phyloP scores from a whole-genome alignment of 768 basidiomycete species.

The Lepiota brunneoincarnata region DNA sequence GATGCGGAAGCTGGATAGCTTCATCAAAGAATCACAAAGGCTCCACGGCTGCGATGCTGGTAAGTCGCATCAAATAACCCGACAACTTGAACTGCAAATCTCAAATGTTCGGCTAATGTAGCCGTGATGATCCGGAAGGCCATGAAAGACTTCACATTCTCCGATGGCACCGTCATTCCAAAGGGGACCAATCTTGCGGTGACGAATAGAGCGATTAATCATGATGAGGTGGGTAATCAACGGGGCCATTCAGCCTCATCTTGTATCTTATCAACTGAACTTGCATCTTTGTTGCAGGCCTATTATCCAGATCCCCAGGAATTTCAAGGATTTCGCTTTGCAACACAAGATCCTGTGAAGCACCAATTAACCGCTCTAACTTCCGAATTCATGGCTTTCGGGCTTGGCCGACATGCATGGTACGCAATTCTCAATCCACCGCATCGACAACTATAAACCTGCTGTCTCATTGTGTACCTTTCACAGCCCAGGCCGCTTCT shows the following conservation, averaged over 20 bases:
- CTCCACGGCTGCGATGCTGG: slow-evolving; percentile 26
- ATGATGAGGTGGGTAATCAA: slow-evolving; percentile 13
- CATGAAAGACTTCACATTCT: slow-evolving; percentile 39
- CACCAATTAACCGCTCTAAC: slow-evolving; percentile 25
- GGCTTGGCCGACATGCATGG: slow-evolving; percentile 29
- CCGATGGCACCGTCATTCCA: slow-evolving; percentile 41
- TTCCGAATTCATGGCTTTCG: slow-evolving; percentile 29
- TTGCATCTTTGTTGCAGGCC: slow-evolving; percentile 4
- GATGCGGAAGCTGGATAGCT: slow-evolving; percentile 48
- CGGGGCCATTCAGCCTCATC: no score
- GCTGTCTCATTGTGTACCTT: not conserved
- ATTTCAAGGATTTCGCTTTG: slow-evolving; percentile 43
- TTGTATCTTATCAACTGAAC: no score
- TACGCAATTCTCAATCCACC: not conserved
- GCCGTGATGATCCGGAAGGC: slow-evolving; percentile 28
- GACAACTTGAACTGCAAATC: not conserved
- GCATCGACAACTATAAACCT: no score
- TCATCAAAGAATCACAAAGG: slow-evolving; percentile 46
- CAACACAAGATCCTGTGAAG: slow-evolving; percentile 18
- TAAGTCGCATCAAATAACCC: slow-evolving; percentile 12
- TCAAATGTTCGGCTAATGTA: not conserved
- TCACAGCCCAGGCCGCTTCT: slow-evolving; percentile 37
- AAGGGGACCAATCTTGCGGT: slow-evolving; percentile 32
- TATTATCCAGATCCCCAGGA: slow-evolving; percentile 28
- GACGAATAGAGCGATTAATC: slow-evolving; percentile 22